Base-by-base conservation (phyloP, 768 basidiomycete genomes). In the Tylopilus balloui region DNA sequence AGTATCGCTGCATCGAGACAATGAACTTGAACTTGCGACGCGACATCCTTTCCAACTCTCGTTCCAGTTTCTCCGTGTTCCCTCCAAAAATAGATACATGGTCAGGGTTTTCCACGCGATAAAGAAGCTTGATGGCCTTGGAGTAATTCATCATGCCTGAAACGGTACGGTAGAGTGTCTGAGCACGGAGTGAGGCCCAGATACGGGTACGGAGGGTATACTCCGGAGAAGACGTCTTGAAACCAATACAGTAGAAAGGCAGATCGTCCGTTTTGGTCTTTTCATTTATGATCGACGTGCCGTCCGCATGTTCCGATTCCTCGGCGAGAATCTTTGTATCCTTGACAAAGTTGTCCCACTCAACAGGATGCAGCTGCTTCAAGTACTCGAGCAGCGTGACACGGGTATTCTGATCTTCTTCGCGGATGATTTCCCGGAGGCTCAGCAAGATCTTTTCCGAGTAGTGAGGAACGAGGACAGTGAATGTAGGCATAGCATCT, bases 61-160 rank as follows among this genome's bases (percentile, higher is more conserved):
- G 83, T 71, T 98, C 96, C 35, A 99, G 79, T 50, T 86, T 82
- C 65, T 98, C 95, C 9, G 96, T 96, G 73, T 95, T 97, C 5
- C 95, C 94, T 34, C 90, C 92, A 70, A 97, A 95, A 52, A 82
- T 81, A 65, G 97, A 92, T 2, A 99, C 96, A 48, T 97, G 88
- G 67, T 92, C 92, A 8, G 96, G 96, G 69, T 97, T 98, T 72
- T 98, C 96, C 53, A 99, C 95, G 29, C 96, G 90, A 69, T 98
- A 98, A 17, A 98, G 80, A 31, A 99, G 79, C 70, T 99, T 99
- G 84, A 99, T 95, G 21, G 96, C 96, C 73, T 99, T 99, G 62
- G 92, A 88, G 72, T 99, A 99, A 74, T 99, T 98, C 96, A 99
- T 98, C 92, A 99, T 97, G 53, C 96, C 96, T 5, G 96, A 98